Evolutionary conservation across 2,329 filamentous ascomycete genomes (phyloP).

Genomic region (Fusarium sarcochroum): DNA sequence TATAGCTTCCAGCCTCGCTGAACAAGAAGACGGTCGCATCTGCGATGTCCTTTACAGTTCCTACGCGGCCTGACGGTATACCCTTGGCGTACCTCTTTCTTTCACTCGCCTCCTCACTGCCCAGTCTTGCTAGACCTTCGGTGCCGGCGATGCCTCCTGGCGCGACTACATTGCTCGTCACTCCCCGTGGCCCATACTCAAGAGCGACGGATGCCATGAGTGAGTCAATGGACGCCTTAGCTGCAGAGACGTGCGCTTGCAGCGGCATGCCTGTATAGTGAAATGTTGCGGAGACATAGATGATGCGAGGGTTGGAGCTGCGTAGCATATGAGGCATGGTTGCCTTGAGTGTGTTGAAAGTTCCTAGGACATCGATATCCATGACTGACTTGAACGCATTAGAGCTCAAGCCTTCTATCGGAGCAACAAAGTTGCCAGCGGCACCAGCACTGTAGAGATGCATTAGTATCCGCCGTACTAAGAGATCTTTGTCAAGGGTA

Average conservation of each 20-base stretch:
- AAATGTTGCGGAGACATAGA: slow-evolving; percentile 91
- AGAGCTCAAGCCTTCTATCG: slow-evolving; percentile 82
- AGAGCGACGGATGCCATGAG: slow-evolving; percentile 84
- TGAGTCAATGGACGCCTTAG: slow-evolving; percentile 92
- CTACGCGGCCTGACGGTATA: slow-evolving; percentile 83
- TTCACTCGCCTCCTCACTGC: slow-evolving; percentile 56
- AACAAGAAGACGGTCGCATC: slow-evolving; percentile 94
- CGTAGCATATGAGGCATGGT: slow-evolving; percentile 84
- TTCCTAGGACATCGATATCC: slow-evolving; percentile 94
- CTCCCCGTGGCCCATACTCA: slow-evolving; percentile 89
- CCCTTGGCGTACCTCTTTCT: slow-evolving; percentile 54
- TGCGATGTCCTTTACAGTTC: slow-evolving; percentile 87
- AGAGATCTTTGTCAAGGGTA: slow-evolving; percentile 6
- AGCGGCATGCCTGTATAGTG: slow-evolving; percentile 90
- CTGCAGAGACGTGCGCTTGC: slow-evolving; percentile 90
- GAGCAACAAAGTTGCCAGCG: slow-evolving; percentile 94
- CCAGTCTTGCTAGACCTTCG: slow-evolving; percentile 80
- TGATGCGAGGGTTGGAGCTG: slow-evolving; percentile 84
- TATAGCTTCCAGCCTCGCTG: slow-evolving; percentile 85
- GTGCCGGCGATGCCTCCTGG: slow-evolving; percentile 90
- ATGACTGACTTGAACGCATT: slow-evolving; percentile 97
- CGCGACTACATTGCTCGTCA: slow-evolving; percentile 90
- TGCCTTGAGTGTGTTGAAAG: slow-evolving; percentile 95
- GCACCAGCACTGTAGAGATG: slow-evolving; percentile 80
- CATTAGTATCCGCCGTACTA: slow-evolving; percentile 2